phyloP scores from a whole-genome alignment of 345 rosid genomes.

The Camelina neglecta region DNA sequence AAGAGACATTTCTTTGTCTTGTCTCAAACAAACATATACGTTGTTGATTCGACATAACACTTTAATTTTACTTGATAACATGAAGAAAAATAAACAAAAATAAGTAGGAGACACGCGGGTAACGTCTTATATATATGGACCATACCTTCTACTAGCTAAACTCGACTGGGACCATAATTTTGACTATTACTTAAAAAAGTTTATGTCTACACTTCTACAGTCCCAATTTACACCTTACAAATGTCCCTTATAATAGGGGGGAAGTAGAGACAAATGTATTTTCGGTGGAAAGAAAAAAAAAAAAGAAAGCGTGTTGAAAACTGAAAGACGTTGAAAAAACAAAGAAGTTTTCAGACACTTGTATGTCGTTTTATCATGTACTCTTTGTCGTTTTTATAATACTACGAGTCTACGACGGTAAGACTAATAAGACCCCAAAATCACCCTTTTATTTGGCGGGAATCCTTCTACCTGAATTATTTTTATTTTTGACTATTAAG shows the following conservation, averaged over 20 bases:
- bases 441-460: conserved; percentile 35
- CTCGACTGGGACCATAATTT: conserved; percentile 28
- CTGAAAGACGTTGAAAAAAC: no score
- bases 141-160: conserved; percentile 13
- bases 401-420: not conserved
- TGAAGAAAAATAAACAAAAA: not conserved
- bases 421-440: not conserved
- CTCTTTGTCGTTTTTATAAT: conserved; percentile 32
- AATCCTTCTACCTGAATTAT: not conserved
- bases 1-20: conserved; percentile 33
- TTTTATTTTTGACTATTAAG: no score
- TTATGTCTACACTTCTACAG: conserved; percentile 12
- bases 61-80: not conserved
- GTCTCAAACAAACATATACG: not conserved
- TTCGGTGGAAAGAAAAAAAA: conserved; percentile 22
- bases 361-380: conserved; percentile 17
- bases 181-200: conserved; percentile 3
- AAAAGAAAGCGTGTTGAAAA: conserved; percentile 39
- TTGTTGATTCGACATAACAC: conserved; percentile 9
- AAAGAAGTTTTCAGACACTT: conserved; percentile 10
- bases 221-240: conserved; percentile 2
- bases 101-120: conserved; percentile 4
- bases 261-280: conserved; percentile 18
- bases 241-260: not conserved
- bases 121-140: conserved; percentile 34